A percentile compares a stretch with the other conserved stretches of the same genome.
Evolutionary conservation across 257 asterid species (phyloP).

Genomic region (Solanum virginianum): DNA sequence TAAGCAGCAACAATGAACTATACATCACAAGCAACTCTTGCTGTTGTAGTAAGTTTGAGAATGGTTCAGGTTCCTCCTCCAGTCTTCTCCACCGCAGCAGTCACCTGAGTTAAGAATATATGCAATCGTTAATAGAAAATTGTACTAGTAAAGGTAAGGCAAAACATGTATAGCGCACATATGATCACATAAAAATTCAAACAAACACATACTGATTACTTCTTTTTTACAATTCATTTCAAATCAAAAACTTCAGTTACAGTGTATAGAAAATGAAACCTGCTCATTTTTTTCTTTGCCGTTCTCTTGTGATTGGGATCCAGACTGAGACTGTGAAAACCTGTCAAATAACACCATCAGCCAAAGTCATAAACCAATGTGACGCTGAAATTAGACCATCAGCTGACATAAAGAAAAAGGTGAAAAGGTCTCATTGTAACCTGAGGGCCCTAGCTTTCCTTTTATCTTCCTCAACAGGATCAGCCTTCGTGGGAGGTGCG

Average conservation of each 20-base stretch:
- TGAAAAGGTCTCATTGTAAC: constrained; percentile 15
- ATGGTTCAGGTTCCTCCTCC: constrained; percentile 15
- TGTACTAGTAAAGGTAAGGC: not conserved
- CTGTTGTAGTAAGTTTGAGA: not conserved
- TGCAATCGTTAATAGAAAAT: not conserved
- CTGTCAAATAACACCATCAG: constrained; percentile 4
- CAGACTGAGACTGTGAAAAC: constrained; percentile 28
- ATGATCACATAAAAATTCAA: not conserved
- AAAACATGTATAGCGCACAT: not conserved
- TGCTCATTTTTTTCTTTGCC: constrained; percentile 5
- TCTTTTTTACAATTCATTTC: not conserved
- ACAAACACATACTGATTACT: not conserved
- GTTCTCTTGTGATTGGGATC: constrained; percentile 2
- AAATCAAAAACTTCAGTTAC: not conserved
- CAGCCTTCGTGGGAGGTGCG: constrained; percentile 33
- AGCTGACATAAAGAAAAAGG: not conserved
- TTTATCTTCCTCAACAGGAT: constrained; percentile 73
- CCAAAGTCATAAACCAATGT: not conserved
- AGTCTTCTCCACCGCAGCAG: constrained; percentile 4
- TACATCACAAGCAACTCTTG: not conserved
- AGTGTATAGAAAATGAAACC: not conserved
- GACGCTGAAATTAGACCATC: not conserved
- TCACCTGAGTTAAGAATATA: constrained; percentile 3
- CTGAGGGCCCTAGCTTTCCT: constrained; percentile 93
- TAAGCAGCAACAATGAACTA: not conserved